Conservation (phyloP, 192 early-diverging fungal genomes). For the Obelidium mucronatum region DNA sequence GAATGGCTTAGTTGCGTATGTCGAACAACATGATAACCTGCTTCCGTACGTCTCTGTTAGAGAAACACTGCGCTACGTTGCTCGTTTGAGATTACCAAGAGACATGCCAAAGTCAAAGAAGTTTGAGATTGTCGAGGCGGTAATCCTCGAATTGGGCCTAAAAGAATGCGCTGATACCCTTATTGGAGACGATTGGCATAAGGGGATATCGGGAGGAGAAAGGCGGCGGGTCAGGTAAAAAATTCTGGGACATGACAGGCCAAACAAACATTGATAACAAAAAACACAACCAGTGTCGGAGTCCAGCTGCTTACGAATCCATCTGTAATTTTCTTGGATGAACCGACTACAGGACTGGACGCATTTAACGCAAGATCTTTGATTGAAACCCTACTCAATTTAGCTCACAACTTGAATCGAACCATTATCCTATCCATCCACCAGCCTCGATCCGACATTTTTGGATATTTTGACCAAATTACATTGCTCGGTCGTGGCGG, state of each 20-base stretch:
- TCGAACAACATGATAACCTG: slow-evolving; percentile 49
- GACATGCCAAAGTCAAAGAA: slow-evolving; percentile 24
- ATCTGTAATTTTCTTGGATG: slow-evolving; percentile 72
- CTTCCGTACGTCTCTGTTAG: slow-evolving; percentile 66
- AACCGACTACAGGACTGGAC: slow-evolving; percentile 77
- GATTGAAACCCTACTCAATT: slow-evolving; percentile 58
- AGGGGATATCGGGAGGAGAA: slow-evolving; percentile 81
- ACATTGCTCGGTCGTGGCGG: slow-evolving; percentile 74
- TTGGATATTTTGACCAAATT: slow-evolving; percentile 81
- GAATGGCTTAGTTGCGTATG: slow-evolving; percentile 47
- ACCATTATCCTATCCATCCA: slow-evolving; percentile 87
- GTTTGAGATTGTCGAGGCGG: slow-evolving; percentile 42
- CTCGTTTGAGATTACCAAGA: slow-evolving; percentile 66
- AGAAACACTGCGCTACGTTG: slow-evolving; percentile 75
- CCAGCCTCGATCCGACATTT: slow-evolving; percentile 84
- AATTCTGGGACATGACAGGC: slow-evolving; percentile 32
- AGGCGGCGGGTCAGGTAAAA: slow-evolving; percentile 76
- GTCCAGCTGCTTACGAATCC: slow-evolving; percentile 80
- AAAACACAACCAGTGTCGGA: slow-evolving; percentile 76
- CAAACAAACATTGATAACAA: slow-evolving; percentile 28
- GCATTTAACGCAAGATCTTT: slow-evolving; percentile 69
- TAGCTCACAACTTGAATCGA: slow-evolving; percentile 38
- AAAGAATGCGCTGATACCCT: slow-evolving; percentile 52
- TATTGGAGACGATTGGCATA: slow-evolving; percentile 49
- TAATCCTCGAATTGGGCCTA: slow-evolving; percentile 48